Evolutionary conservation across 2,329 filamentous ascomycete species (phyloP), one percentile per base, ranked within the genome.

Genomic region (Fusarium haematococcum): DNA sequence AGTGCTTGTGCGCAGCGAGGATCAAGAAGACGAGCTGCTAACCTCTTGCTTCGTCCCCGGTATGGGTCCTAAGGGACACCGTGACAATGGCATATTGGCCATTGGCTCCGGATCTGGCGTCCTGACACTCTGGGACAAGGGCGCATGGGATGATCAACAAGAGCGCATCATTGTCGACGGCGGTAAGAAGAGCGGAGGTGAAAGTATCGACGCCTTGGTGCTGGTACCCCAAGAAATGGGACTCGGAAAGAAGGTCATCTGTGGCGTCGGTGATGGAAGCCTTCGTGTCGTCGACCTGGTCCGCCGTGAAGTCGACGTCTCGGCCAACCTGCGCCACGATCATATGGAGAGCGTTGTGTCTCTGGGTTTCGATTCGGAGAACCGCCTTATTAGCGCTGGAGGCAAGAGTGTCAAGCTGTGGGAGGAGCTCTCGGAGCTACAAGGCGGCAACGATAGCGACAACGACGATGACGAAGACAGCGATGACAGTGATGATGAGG

Each of bases 11-110:
- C 93, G 93, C 69, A 98, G 95, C 75, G 97, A 98, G 80, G 95
- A 98, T 79, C 97, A 98, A 81, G 97, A 97, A 78, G 95, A 98
- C 75, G 95, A 98, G 83, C 85, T 98, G 68, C 88, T 98, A n/a
- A 94, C 93, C 78, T 93, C 93, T 1, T 87, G 91, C 56, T 94
- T 95, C 79, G 91, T 98, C 20, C 89, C 92, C 0, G 95, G 95
- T 0, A 84, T 98, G 70, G 91, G 93, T 0, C 91, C 92, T 33
- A 91, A 91, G 80, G 86, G 86, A 72, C 87, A 89, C 70, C 84
- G 88, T 41, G 92, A 91, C 78, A 93, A 94, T 56, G 94, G 94
- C 6, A 88, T 97, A 5, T 83, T 97, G 4, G 94, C 95, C 0
- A 93, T 94, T 39, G 94, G 94, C 25, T 91, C 88, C 30, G 92